These are phyloP conservation scores for Nemania bipapillata DNA, from an alignment of 2,329 filamentous ascomycete species.

Conservation along the genomic window DNA sequence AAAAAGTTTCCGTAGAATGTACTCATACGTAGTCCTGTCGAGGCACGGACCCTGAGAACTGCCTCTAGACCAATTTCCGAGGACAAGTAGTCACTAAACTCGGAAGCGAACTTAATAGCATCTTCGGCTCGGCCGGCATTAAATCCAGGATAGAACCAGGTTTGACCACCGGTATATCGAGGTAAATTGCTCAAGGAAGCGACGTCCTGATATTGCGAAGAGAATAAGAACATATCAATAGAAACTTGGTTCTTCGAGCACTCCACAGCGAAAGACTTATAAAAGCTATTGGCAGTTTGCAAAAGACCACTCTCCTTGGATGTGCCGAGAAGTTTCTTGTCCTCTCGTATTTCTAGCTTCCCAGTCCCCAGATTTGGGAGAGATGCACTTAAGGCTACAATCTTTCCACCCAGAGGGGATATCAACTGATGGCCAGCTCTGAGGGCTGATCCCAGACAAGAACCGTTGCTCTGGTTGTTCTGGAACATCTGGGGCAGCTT, in stretches of 20 bases:
- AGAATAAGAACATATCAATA: constrained; percentile 98
- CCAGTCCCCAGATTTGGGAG: constrained; percentile 90
- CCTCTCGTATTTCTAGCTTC: constrained; percentile 91
- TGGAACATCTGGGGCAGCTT: constrained; percentile 97
- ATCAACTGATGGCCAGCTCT: constrained; percentile 96
- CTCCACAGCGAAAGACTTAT: constrained; percentile 98
- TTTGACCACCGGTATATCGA: constrained; percentile 95
- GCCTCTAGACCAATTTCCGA: constrained; percentile 96
- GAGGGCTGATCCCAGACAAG: constrained; percentile 94
- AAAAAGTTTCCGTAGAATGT: constrained; percentile 99
- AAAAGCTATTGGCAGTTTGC: constrained; percentile 94
- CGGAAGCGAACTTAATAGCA: constrained; percentile 95
- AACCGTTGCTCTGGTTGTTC: constrained; percentile 86
- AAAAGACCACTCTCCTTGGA: constrained; percentile 88
- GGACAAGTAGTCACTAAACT: constrained; percentile 97
- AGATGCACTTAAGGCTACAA: constrained; percentile 88
- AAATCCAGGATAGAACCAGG: constrained; percentile 98
- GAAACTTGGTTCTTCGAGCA: constrained; percentile 99
- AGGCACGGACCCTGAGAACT: constrained; percentile 92
- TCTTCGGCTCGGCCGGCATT: constrained; percentile 93
- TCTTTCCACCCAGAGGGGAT: constrained; percentile 91
- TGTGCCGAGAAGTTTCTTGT: constrained; percentile 94
- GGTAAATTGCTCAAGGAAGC: constrained; percentile 95
- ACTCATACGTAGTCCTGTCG: constrained; percentile 93
- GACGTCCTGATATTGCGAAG: constrained; percentile 95